Base-by-base conservation (phyloP, 495 filamentous ascomycete genomes). In the Glutinoglossum americanum region DNA sequence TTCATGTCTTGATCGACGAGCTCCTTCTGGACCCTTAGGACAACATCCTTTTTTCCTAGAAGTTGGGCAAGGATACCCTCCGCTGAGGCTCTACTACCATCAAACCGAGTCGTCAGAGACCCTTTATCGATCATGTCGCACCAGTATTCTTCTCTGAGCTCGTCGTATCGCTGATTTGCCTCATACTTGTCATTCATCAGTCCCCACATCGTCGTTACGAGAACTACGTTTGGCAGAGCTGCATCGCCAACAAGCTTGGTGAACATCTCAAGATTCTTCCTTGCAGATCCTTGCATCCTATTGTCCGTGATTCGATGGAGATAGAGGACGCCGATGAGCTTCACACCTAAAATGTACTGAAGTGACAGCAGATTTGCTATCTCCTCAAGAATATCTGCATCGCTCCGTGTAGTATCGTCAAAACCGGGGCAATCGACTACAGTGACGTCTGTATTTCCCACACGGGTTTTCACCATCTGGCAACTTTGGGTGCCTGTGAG, bases 171-270 rank as follows among this genome's bases (percentile, higher is more conserved):
- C 27, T 62, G 39, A 9, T 45, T 60, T 0, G 59, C 63, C 0
- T 53, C 59, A 19, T 33, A 11, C 8, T 58, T 39, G 9, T 60
- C 37, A 35, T 64, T 56, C 0, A 60, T 21, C 21, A 67, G 59
- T 28, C 59, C 56, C 72, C 72, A 75, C 61, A 66, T 64, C 3
- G 70, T 73, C 7, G 72, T 73, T 1, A 70, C 67, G 1, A 75
- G 55, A 13, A 70, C 21, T 6, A 70, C 64, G 32, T 65, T 65
- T 21, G n/a, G 25, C 25, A 70, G 61, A 0, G 64, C 63, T 7
- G 59, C 35, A 15, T 66, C 59, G 0, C 71, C 71, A 28, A 65
- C 66, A 0, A 74, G 61, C 10, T 66, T 64, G 19, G 60, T 58
- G 56, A 74, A 70, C 5, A 73, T 60, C 0, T 65, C 57, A 8